These are phyloP conservation scores for Fusarium sp. DNA, from an alignment of 2,329 filamentous ascomycete species.

Conservation along the genomic window DNA sequence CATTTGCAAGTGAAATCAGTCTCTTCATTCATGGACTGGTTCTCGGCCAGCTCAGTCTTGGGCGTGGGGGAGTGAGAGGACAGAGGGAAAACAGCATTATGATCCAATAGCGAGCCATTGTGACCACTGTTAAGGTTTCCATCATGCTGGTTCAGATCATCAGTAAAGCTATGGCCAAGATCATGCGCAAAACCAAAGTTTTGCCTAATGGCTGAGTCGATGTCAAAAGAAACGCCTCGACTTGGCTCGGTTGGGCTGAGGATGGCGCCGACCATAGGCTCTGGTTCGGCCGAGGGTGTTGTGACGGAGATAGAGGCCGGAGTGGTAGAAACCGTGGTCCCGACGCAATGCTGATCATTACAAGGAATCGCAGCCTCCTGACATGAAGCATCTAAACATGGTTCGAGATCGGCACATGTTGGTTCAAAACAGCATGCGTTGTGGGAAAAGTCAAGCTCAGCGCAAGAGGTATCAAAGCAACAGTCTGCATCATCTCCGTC, in stretches of 20 bases:
- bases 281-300: slow-evolving; percentile 46
- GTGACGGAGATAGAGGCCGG: slow-evolving; percentile 45
- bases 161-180: slow-evolving; percentile 16
- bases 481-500: slow-evolving; percentile 48
- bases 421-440: slow-evolving; percentile 46
- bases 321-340: slow-evolving; percentile 42
- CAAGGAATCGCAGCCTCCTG: slow-evolving; percentile 50
- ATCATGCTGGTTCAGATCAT: slow-evolving; percentile 17
- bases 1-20: slow-evolving; percentile 51
- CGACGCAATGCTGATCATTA: slow-evolving; percentile 50
- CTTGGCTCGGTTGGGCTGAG: slow-evolving; percentile 31
- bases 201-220: slow-evolving; percentile 20
- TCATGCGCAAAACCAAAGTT: slow-evolving; percentile 21
- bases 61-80: slow-evolving; percentile 12
- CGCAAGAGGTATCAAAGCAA: slow-evolving; percentile 52
- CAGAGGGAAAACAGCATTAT: slow-evolving; percentile 9
- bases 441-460: slow-evolving; percentile 37
- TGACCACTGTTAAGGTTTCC: slow-evolving; percentile 13
- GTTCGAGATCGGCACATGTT: slow-evolving; percentile 49
- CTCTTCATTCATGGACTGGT: slow-evolving; percentile 31
- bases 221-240: slow-evolving; percentile 19
- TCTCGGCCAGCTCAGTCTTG: slow-evolving; percentile 26
- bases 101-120: neutral
- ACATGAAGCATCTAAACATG: slow-evolving; percentile 52
- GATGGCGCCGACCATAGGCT: slow-evolving; percentile 34